These are phyloP conservation scores for Cynanchum wilfordii DNA, from an alignment of 257 asterid genomes.

Conservation along the genomic window DNA sequence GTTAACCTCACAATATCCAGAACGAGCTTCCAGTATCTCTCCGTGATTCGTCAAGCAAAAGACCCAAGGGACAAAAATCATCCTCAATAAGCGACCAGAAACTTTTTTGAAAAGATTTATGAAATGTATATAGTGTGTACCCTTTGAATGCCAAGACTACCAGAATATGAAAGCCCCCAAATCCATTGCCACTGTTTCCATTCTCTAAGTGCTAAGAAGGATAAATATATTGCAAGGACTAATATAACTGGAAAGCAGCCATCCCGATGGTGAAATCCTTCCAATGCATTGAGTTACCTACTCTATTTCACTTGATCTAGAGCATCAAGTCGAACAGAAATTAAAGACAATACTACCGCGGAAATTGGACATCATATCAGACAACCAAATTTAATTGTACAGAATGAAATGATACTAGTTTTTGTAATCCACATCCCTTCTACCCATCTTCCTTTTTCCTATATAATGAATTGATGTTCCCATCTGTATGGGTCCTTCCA, in stretches of 20 bases:
- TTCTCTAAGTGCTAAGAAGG: background rate
- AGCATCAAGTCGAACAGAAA: constrained; percentile 1
- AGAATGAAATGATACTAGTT: constrained; percentile 21
- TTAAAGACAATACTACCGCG: background rate
- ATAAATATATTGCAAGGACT: background rate
- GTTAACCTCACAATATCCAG: too few species aligned
- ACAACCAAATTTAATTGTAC: constrained; percentile 30
- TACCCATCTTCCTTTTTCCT: constrained; percentile 28
- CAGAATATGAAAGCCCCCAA: background rate
- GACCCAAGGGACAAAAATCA: background rate
- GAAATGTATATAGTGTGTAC: background rate
- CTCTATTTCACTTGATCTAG: background rate
- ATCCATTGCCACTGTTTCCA: background rate
- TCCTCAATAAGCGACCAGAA: background rate
- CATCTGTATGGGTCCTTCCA: constrained; percentile 26
- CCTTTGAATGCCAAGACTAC: background rate
- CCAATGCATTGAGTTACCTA: background rate
- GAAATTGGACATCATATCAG: constrained; percentile 5
- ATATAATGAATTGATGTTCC: constrained; percentile 37
- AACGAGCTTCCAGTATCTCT: too few species aligned
- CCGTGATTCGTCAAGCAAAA: too few species aligned
- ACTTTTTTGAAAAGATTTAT: background rate
- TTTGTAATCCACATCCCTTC: constrained; percentile 23
- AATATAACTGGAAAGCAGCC: background rate
- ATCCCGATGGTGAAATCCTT: background rate